phyloP scores from a whole-genome alignment of 2,329 filamentous ascomycete genomes.

The Apiospora arundinis region DNA sequence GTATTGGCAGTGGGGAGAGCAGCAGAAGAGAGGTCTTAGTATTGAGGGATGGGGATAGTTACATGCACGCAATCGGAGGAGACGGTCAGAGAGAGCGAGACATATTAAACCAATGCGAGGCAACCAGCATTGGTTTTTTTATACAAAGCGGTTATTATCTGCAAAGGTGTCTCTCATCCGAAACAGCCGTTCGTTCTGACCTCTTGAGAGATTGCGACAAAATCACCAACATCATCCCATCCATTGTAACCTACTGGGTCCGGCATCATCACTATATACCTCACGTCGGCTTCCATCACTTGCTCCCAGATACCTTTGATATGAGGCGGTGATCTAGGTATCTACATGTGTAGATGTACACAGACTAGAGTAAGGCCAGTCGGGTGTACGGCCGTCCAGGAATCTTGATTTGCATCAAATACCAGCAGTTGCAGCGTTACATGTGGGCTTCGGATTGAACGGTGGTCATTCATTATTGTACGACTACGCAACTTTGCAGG shows the following conservation, averaged over 20 bases:
- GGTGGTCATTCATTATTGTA: not conserved
- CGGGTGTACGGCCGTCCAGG: not conserved
- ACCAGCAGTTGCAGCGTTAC: not conserved
- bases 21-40: not conserved
- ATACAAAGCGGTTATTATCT: constrained; percentile 6
- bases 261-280: not conserved
- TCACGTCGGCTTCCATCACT: not conserved
- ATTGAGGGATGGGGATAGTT: not conserved
- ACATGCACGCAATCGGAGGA: not conserved
- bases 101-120: constrained; percentile 7
- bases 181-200: not conserved
- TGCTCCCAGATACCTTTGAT: not conserved
- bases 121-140: not conserved
- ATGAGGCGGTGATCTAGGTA: not conserved
- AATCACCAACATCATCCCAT: not conserved
- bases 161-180: not conserved
- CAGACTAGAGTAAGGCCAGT: not conserved
- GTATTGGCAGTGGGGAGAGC: not conserved
- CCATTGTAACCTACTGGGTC: not conserved
- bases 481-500: constrained; percentile 1
- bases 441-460: constrained; percentile 11
- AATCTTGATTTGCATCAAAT: not conserved
- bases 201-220: not conserved
- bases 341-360: not conserved
- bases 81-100: not conserved